phyloP scores from a whole-genome alignment of 768 basidiomycete genomes.

The Rubroboletus satanas region DNA sequence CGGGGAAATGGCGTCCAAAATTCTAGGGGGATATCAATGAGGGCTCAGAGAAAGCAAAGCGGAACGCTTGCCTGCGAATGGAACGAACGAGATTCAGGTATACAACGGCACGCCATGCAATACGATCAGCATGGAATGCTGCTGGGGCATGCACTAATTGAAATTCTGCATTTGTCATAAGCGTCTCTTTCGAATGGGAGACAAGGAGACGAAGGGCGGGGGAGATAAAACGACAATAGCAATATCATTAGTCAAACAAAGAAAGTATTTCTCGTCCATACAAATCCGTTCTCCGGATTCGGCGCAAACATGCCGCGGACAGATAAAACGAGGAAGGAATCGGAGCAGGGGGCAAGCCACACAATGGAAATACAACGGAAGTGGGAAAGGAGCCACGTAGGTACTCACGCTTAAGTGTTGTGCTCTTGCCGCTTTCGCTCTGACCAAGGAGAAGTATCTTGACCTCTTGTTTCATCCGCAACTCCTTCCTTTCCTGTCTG shows the following conservation, averaged over 20 bases:
- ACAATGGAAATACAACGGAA: not conserved
- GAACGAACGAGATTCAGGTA: constrained; percentile 86
- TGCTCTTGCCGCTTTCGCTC: constrained; percentile 88
- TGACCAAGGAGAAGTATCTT: constrained; percentile 80
- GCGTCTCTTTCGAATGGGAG: constrained; percentile 9
- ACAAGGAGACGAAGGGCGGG: not conserved
- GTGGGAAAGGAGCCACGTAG: constrained; percentile 2
- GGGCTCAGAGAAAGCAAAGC: not conserved
- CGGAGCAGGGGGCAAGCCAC: not conserved
- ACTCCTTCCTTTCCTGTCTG: constrained; percentile 59
- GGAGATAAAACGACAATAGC: constrained; percentile 2
- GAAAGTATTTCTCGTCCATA: not conserved
- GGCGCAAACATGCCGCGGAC: not conserved
- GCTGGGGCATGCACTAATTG: constrained; percentile 76
- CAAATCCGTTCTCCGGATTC: not conserved
- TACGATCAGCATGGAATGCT: constrained; percentile 73
- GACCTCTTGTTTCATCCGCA: constrained; percentile 59
- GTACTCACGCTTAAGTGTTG: constrained; percentile 81
- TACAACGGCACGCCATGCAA: constrained; percentile 84
- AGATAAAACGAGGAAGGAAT: not conserved
- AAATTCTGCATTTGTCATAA: constrained; percentile 54
- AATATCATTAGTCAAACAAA: constrained; percentile 1
- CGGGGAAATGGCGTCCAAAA: constrained; percentile 69
- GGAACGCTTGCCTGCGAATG: constrained; percentile 55
- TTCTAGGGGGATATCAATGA: constrained; percentile 38